phyloP scores from a whole-genome alignment of 2,329 filamentous ascomycete species.

The Aspergillus sp. region DNA sequence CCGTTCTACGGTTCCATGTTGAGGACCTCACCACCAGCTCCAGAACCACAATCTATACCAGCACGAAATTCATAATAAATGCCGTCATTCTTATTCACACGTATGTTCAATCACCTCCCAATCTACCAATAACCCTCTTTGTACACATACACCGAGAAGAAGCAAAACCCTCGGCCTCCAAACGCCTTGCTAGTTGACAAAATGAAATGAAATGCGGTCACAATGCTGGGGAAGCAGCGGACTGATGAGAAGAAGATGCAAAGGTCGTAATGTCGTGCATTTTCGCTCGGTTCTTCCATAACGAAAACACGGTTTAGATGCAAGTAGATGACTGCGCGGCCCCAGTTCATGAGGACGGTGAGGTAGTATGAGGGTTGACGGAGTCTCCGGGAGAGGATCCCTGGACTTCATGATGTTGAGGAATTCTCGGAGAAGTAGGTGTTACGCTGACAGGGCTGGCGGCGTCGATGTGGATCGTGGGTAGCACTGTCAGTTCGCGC shows the following conservation, averaged over 20 bases:
- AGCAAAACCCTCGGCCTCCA: constrained; percentile 5
- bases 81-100: too few relatives aligned
- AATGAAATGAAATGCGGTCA: constrained; percentile 5
- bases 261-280: background rate
- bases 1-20: constrained; percentile 1
- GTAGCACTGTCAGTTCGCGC: constrained; percentile 23
- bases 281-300: background rate
- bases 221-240: constrained; percentile 8
- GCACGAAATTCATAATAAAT: too few relatives aligned
- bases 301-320: background rate
- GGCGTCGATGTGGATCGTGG: constrained; percentile 32
- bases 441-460: constrained; percentile 26
- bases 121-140: background rate
- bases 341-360: background rate
- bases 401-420: constrained; percentile 8
- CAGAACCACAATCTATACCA: background rate
- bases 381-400: background rate
- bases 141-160: constrained; percentile 7
- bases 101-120: background rate
- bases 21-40: background rate
- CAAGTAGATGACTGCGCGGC: background rate
- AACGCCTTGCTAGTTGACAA: constrained; percentile 28
- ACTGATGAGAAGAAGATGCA: constrained; percentile 2
- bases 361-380: background rate
- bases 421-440: constrained; percentile 23